Base-by-base conservation (phyloP, 805 yeast species). In the Pichia ethanolica region DNA sequence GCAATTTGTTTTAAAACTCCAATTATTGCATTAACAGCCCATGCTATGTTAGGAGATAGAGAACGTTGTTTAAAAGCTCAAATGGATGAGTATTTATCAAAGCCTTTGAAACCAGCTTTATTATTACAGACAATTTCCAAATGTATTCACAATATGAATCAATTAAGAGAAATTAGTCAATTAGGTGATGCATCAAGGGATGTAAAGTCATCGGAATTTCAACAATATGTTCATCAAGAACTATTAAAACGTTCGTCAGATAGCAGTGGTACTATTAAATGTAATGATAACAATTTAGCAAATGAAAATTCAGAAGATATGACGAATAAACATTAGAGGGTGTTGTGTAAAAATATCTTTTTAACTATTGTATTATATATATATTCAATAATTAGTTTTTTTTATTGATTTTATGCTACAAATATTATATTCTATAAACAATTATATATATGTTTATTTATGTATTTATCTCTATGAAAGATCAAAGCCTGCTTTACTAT, bases 21-120 rank as follows among this genome's bases (percentile, higher is more conserved):
- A 25, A 88, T 88, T 57, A 87, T 88, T 59, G 96, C 96, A 2
- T 72, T 88, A 51, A 89, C 96, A 0, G 96, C 96, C 0, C 96
- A 88, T 65, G 96, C 96, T 4, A 89, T 88, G 96, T 73, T 88
- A 70, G 96, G 96, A 44, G 96, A 89, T 66, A 72, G 96, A 46
- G 96, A 88, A 62, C 75, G 85, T 58, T 87, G 95, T 52, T 71
- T 88, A 66, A 86, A 86, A 53, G 89, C 89, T 39, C 95, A 89
- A 54, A 88, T 88, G 96, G 96, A 88, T 66, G 96, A 89, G 63
- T 88, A 89, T 62, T 77, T 88, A 44, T 84, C 93, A 10, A 88
- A 88, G 64, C 96, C 96, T 1, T 72, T 88, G 66, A 89, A 88
- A 61, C 95, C 95, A 1, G 81, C 85, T 54, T 70, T 88, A 51